Evolutionary conservation across 1,139 yeast genomes (phyloP).

Genomic region (Scheffersomyces stambukii): DNA sequence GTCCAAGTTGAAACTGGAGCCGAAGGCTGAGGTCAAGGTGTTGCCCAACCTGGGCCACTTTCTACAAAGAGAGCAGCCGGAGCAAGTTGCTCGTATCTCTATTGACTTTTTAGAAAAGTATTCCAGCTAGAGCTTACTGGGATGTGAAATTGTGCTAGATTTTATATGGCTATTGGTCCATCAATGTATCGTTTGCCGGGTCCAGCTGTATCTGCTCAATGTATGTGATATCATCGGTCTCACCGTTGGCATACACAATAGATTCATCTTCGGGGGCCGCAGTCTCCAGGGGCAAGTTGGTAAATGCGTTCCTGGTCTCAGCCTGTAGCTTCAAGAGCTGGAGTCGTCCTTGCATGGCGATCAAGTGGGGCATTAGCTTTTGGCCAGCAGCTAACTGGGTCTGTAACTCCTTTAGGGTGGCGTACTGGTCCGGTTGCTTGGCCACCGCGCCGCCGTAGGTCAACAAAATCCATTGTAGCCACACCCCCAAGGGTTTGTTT

Average conservation of each 20-base stretch:
- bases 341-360: conserved; percentile 43
- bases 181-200: too few species aligned
- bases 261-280: conserved; percentile 13
- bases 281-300: conserved; percentile 6
- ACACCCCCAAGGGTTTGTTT: conserved; percentile 29
- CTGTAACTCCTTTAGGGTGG: conserved; percentile 28
- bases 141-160: too few species aligned
- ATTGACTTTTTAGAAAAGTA: conserved; percentile 24
- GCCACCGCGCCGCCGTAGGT: conserved; percentile 41
- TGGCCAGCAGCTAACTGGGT: conserved; percentile 25
- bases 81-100: conserved; percentile 21
- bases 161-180: too few species aligned
- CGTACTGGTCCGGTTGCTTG: conserved; percentile 26
- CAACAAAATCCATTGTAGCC: conserved; percentile 51
- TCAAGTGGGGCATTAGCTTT: conserved; percentile 33
- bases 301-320: conserved; percentile 11
- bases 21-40: conserved; percentile 26
- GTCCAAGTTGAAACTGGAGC: conserved; percentile 15
- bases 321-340: conserved; percentile 39
- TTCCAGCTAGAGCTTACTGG: conserved; percentile 1
- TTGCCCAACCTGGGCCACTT: conserved; percentile 37
- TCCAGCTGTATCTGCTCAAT: too few species aligned
- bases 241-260: conserved; percentile 38
- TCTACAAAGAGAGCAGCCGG: conserved; percentile 39
- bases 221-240: conserved; percentile 41